phyloP scores from a whole-genome alignment of 257 asterid species.

The Penstemon barbatus region DNA sequence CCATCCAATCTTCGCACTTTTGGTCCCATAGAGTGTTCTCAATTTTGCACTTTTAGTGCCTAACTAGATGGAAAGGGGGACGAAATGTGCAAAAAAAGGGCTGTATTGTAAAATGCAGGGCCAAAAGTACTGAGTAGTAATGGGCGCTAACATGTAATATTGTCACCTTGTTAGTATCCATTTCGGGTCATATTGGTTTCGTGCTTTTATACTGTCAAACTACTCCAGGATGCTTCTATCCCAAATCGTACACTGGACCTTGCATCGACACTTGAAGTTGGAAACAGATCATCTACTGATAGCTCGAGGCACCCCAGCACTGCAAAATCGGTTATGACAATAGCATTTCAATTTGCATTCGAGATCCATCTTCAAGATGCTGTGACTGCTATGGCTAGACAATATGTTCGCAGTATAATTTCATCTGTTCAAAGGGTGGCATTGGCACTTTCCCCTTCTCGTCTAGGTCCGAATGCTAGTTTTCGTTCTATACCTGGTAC shows the following conservation, averaged over 20 bases:
- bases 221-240: slow-evolving; percentile 63
- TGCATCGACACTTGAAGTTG: slow-evolving; percentile 88
- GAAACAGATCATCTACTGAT: slow-evolving; percentile 48
- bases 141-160: neutral
- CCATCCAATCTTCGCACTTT: no score
- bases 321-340: slow-evolving; percentile 88
- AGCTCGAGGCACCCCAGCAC: slow-evolving; percentile 38
- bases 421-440: slow-evolving; percentile 98
- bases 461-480: slow-evolving; percentile 47
- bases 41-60: no score
- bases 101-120: no score
- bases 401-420: slow-evolving; percentile 82
- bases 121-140: no score
- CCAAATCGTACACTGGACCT: slow-evolving; percentile 93
- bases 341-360: slow-evolving; percentile 91
- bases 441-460: slow-evolving; percentile 82
- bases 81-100: no score
- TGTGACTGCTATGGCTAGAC: slow-evolving; percentile 89
- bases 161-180: neutral
- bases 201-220: slow-evolving; percentile 12
- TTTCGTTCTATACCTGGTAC: slow-evolving; percentile 71
- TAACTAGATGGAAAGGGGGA: no score
- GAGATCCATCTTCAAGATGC: slow-evolving; percentile 86
- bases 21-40: no score
- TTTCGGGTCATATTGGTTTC: neutral